Conservation (phyloP, 257 asterid species). For the Osmanthus fragrans region DNA sequence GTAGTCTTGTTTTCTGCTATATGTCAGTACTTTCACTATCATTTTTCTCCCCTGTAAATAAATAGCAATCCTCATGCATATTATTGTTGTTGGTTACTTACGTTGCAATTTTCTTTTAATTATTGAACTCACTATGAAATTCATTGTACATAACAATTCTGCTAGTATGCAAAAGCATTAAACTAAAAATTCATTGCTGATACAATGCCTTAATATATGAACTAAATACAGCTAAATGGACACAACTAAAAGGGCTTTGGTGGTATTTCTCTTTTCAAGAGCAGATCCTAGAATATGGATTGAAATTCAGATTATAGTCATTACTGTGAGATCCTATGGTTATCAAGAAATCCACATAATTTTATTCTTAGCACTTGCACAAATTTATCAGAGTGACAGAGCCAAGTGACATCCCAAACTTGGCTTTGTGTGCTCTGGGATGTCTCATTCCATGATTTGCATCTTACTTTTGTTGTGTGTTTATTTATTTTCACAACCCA, state of each 20-base stretch:
- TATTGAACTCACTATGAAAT: not conserved
- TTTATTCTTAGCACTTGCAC: too few species aligned
- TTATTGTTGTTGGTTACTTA: not conserved
- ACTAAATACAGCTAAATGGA: not conserved
- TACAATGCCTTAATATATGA: not conserved
- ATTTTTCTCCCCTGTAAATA: not conserved
- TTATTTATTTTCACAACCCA: not conserved
- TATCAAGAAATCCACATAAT: not conserved
- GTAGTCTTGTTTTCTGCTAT: constrained; percentile 1
- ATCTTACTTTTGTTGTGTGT: too few species aligned
- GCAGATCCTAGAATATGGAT: not conserved
- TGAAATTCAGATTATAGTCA: not conserved
- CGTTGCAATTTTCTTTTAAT: not conserved
- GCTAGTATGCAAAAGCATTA: not conserved
- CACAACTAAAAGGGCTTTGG: not conserved
- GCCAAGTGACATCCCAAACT: too few species aligned
- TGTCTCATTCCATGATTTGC: too few species aligned
- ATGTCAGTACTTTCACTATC: constrained; percentile 1
- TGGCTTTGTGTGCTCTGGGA: too few species aligned
- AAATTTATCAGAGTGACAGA: too few species aligned
- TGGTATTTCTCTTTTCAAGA: not conserved
- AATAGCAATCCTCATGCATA: not conserved
- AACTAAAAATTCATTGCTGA: not conserved
- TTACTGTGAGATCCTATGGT: not conserved
- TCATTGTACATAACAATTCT: not conserved